Evolutionary conservation across 2,329 filamentous ascomycete genomes (phyloP), one percentile per base, ranked within the genome.

Genomic region (Tolypocladium tundrense): DNA sequence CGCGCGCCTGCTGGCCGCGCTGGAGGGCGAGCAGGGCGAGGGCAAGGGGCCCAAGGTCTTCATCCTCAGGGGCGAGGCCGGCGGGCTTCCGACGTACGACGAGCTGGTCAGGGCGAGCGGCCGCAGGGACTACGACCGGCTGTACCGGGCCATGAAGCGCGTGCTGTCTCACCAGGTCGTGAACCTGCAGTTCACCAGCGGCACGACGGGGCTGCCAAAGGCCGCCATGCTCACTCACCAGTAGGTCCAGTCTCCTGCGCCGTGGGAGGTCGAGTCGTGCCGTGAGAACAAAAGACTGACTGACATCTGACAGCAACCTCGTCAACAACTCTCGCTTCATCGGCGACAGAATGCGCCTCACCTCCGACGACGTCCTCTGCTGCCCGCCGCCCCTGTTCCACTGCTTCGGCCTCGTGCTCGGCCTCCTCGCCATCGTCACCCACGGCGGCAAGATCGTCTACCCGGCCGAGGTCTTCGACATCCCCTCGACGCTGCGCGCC

Each of bases 301-400:
- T 37, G 48, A 52, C 31, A 4, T 3, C 19, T 2, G 31, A 27
- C 66, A 85, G 76, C 65, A 83, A 82, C 64, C 73, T 84, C 63
- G 76, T 84, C 59, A 88, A 88, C 69, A 88, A 88, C 68, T 79
- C 84, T 9, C 81, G 85, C 37, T 88, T 88, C 72, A 86, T 88
- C 54, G 88, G 88, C 57, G 87, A 90, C 70, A 82, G 88, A 50
- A 88, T 91, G 86, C 79, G 82, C 7, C 78, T 93, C 19, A 85
- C 82, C 0, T 73, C 81, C 3, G 75, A 78, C 52, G 88, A 92
- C 66, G 76, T 86, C 9, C 78, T 94, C 13, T 93, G 89, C 75
- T 94, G 90, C 69, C 89, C 89, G 3, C 89, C 90, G 0, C 90
- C 90, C 0, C 79, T 94, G 4, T 94, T 94, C 77, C 90, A 94